Base-by-base conservation (phyloP, 345 rosid species). In the Brassica cretica region DNA sequence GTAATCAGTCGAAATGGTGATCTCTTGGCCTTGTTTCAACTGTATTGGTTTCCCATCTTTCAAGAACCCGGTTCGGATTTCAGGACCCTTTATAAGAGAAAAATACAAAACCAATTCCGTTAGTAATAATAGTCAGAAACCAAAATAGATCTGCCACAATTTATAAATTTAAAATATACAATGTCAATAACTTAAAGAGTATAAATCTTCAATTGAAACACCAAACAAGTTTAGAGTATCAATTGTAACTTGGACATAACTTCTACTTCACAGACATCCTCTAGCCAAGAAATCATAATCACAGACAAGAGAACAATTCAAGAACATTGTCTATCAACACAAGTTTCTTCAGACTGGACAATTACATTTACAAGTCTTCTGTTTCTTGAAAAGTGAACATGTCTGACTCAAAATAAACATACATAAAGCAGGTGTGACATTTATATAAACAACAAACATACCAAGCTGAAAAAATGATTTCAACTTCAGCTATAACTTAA, bases 1-100 rank as follows among this genome's bases (percentile, higher is more conserved):
- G 66, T 93, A 94, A 68, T 91, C 94, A 14, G 99, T 92, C 4
- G 97, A 86, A 68, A 93, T 80, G 63, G 93, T 93, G 82, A 94
- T 91, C 63, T 91, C 96, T 70, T 92, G 90, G 75, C 98, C 96
- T 71, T 82, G 96, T 76, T 74, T 90, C 73, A 90, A 76, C 70
- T 86, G 93, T 72, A 87, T 62, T 11, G 92, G 88, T 67, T 90
- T 89, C 71, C 87, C 90, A 80, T 87, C 94, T 85, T 87, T 82
- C 64, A 88, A 76, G 77, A 90, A 93, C 33, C 94, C 90, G 1
- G 91, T 90, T 79, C 93, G 89, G 82, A 89, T 90, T 80, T 90
- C 96, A 5, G 93, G 96, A 74, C 96, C 96, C 93, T 90, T 14
- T 75, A 39, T 25, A 32, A 82, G 44, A 82, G 74, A 21, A 65